Evolutionary conservation across 2,329 filamentous ascomycete species (phyloP), one percentile per base, ranked within the genome.

Genomic region (Colletotrichum euphorbiae): DNA sequence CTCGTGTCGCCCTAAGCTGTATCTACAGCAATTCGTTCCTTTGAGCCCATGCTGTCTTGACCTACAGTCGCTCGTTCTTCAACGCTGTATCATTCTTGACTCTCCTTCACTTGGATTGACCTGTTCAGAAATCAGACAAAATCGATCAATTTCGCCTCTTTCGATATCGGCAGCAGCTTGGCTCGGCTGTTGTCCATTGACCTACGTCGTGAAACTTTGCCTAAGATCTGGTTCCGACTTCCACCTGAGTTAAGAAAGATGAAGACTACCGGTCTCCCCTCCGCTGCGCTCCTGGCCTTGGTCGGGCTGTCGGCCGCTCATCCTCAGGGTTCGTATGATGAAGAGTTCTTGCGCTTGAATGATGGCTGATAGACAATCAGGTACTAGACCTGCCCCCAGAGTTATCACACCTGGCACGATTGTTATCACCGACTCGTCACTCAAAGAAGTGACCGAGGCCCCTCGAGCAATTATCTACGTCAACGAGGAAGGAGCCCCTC

Each of bases 391-490:
- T 60, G 40, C n/a, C 33, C 48, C 28, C 15, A 42, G 21, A 33
- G 38, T 28, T 12, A 4, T n/a, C 4, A n/a, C n/a, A 21, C 54
- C 46, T 36, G 15, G 19, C 62, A 74, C 69, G 62, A 73, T 77
- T 51, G 79, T 80, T 3, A 71, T 80, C n/a, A 78, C 78, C 4
- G 77, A 80, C 69, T 73, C 77, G 11, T 73, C 77, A 9, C 72
- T 80, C 52, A 77, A 79, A 50, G 75, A 74, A 36, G 76, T 81
- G 12, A 83, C 81, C 43, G 79, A 83, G 43, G 71, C 80, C 9
- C 80, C 82, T 6, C 79, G 85, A 66, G 80, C 85, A 56, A 82
- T 89, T 31, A 83, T 91, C 73, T 91, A 86, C 77, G 86, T 91
- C 51, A 83, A 92, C 73, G 78, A 85, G 71, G 75, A 84, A 65